phyloP scores from a whole-genome alignment of 1,284 basidiomycete species.

The Anthracocystis setariae region DNA sequence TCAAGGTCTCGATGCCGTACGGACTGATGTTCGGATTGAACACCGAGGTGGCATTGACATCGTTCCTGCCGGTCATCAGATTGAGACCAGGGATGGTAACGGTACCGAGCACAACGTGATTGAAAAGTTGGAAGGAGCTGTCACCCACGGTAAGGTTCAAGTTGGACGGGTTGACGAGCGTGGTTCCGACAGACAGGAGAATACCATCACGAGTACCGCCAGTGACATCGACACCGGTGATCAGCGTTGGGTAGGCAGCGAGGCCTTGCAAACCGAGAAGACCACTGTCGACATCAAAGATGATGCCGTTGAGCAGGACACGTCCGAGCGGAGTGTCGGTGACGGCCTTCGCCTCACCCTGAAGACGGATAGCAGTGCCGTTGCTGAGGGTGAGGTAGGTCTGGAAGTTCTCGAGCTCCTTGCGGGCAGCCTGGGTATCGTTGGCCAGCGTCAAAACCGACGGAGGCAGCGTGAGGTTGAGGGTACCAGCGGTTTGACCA shows the following conservation, averaged over 20 bases:
- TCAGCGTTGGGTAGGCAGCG: constrained; percentile 72
- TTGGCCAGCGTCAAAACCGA: constrained; percentile 73
- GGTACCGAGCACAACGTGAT: constrained; percentile 68
- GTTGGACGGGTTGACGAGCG: constrained; percentile 79
- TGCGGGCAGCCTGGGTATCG: constrained; percentile 70
- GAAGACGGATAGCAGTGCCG: constrained; percentile 73
- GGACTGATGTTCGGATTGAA: constrained; percentile 75
- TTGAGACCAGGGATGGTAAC: constrained; percentile 55
- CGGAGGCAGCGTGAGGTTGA: constrained; percentile 75
- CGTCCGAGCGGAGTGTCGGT: constrained; percentile 76
- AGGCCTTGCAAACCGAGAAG: constrained; percentile 76
- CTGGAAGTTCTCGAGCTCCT: constrained; percentile 65
- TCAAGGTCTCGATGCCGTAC: constrained; percentile 75
- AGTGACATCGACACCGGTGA: constrained; percentile 76
- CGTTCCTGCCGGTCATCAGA: constrained; percentile 58
- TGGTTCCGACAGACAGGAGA: constrained; percentile 72
- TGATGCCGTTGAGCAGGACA: constrained; percentile 78
- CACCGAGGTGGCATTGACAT: constrained; percentile 59
- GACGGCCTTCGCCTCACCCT: constrained; percentile 76
- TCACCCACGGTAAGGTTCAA: constrained; percentile 72
- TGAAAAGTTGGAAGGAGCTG: constrained; percentile 72
- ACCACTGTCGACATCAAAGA: constrained; percentile 78
- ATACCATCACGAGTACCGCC: constrained; percentile 77
- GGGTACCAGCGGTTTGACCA: constrained; percentile 75
- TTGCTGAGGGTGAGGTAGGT: constrained; percentile 69